Evolutionary conservation across 305 asterid genomes (phyloP).

Genomic region (Solanum hybrid): DNA sequence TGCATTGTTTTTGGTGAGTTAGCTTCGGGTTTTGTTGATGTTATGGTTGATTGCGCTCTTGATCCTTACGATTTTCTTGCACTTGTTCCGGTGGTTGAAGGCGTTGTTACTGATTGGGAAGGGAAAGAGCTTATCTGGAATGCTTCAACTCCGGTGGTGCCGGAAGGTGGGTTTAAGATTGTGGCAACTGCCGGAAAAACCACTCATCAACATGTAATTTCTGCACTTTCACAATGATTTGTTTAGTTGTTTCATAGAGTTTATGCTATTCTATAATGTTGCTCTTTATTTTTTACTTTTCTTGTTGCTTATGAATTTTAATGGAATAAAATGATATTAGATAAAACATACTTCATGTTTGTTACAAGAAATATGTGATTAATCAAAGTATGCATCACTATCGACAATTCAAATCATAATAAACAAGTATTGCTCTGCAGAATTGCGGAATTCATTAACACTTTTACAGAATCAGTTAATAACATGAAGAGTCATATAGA

Average conservation of each 20-base stretch:
- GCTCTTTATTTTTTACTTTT: neutral
- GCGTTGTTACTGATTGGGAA: neutral
- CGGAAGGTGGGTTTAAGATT: neutral
- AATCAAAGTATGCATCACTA: neutral
- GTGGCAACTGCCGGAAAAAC: neutral
- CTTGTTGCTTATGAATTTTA: neutral
- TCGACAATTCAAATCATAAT: too few relatives aligned
- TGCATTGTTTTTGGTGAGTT: neutral
- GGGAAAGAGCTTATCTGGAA: neutral
- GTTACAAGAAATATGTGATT: neutral
- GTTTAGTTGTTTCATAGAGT: neutral
- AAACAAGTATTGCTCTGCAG: neutral
- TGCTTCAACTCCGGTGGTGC: neutral
- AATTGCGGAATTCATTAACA: neutral
- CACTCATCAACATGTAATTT: neutral
- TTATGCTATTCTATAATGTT: neutral
- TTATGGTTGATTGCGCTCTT: neutral
- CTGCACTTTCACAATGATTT: neutral
- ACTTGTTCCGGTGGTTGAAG: neutral
- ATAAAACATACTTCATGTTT: neutral
- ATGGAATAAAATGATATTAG: neutral
- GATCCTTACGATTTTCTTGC: neutral
- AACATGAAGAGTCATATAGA: neutral
- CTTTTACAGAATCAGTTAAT: neutral
- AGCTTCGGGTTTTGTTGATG: neutral